Conservation (phyloP, 352 stramenopile species). For the Hyaloperonospora arabidopsidis region DNA sequence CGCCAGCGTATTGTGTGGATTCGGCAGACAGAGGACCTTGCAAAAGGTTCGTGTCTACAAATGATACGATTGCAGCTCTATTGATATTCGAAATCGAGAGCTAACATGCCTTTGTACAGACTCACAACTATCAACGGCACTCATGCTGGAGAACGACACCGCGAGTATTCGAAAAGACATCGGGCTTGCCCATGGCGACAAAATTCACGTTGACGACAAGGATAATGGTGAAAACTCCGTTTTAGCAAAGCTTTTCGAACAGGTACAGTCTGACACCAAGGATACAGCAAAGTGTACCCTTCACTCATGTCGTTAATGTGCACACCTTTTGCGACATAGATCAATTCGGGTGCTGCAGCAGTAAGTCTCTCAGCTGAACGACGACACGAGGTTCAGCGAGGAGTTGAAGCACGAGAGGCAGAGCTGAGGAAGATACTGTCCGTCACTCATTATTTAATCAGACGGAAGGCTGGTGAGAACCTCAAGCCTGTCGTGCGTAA, state of each 20-base stretch:
- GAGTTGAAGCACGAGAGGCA: constrained; percentile 76
- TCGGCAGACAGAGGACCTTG: constrained; percentile 75
- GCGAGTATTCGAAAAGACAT: constrained; percentile 74
- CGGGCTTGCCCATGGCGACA: constrained; percentile 79
- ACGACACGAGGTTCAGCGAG: constrained; percentile 80
- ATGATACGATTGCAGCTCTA: background rate
- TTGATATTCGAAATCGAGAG: background rate
- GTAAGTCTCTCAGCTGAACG: constrained; percentile 81
- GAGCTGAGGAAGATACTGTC: constrained; percentile 79
- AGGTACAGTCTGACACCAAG: constrained; percentile 31
- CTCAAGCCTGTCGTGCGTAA: constrained; percentile 27
- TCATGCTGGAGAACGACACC: constrained; percentile 62
- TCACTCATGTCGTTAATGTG: constrained; percentile 1
- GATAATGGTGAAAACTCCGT: constrained; percentile 71
- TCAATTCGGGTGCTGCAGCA: constrained; percentile 73
- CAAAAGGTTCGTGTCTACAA: constrained; percentile 43
- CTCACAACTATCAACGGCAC: constrained; percentile 56
- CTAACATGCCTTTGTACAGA: constrained; percentile 29
- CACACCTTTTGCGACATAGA: constrained; percentile 29
- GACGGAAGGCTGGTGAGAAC: constrained; percentile 46
- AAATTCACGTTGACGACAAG: constrained; percentile 84
- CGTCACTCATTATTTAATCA: constrained; percentile 76
- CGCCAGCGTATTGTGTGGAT: constrained; percentile 88
- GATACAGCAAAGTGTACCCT: background rate
- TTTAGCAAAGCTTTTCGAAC: constrained; percentile 70